Percentiles rank a stretch among this genome's conserved stretches.
These are phyloP conservation scores for Diutina sp. DNA, from an alignment of 1,139 yeast species.

Conservation along the genomic window DNA sequence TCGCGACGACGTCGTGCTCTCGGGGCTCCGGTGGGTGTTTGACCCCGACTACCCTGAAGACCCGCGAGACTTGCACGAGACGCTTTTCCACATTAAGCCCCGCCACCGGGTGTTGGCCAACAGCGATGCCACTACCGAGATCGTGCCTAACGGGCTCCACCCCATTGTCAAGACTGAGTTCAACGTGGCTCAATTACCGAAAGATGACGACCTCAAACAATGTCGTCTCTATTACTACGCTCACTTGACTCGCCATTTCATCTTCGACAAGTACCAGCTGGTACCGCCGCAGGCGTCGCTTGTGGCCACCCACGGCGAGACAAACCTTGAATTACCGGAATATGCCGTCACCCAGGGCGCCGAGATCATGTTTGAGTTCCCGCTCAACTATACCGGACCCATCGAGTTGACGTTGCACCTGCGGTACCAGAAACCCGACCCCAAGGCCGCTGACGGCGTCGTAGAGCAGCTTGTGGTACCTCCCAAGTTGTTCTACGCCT, in stretches of 20 bases:
- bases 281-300: neutral
- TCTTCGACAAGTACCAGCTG: slow-evolving; percentile 1
- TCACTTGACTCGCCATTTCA: neutral
- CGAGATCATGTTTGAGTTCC: neutral
- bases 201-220: neutral
- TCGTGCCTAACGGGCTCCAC: neutral
- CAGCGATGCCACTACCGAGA: neutral
- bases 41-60: slow-evolving; percentile 7
- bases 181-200: neutral
- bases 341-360: neutral
- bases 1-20: slow-evolving; percentile 20
- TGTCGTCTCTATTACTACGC: slow-evolving; percentile 1
- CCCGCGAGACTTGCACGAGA: neutral
- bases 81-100: neutral
- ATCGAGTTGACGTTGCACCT: slow-evolving; percentile 1
- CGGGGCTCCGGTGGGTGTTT: slow-evolving; percentile 22
- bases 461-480: neutral
- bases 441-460: neutral
- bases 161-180: neutral
- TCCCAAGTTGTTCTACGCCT: neutral
- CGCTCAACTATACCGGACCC: neutral
- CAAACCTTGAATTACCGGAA: neutral
- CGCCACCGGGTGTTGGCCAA: neutral
- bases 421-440: neutral
- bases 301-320: neutral